Percentiles rank a stretch among this genome's conserved stretches.
phyloP scores from a whole-genome alignment of 768 basidiomycete genomes.

The Hebeloma cylindrosporum region DNA sequence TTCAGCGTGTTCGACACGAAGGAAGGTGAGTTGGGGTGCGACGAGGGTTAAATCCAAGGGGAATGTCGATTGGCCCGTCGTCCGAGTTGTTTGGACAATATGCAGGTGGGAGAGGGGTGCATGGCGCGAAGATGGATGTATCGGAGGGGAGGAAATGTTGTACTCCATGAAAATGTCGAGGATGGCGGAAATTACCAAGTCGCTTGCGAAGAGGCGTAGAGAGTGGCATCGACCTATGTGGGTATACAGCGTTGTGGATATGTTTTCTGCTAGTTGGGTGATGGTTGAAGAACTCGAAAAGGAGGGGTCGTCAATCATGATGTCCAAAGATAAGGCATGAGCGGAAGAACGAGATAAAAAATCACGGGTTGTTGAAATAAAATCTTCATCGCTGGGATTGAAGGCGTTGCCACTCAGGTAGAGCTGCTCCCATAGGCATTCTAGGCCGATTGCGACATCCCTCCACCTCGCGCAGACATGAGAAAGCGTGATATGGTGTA shows the following conservation, averaged over 20 bases:
- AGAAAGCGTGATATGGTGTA: constrained; percentile 6
- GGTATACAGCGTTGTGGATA: constrained; percentile 1
- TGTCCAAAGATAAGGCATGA: constrained; percentile 5
- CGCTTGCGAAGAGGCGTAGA: constrained; percentile 3
- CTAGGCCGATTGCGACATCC: constrained; percentile 9
- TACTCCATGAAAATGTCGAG: constrained; percentile 12
- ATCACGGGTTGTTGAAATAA: neutral
- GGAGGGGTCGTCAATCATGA: neutral
- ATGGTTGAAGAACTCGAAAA: neutral
- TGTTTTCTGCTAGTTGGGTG: neutral
- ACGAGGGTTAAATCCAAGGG: constrained; percentile 9
- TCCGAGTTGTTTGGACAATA: neutral
- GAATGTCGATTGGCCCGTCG: neutral
- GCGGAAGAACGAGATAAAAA: constrained; percentile 10
- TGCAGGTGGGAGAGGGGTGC: constrained; percentile 7
- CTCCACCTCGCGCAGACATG: constrained; percentile 13
- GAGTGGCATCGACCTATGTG: constrained; percentile 2
- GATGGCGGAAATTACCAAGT: constrained; percentile 4
- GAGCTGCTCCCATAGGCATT: constrained; percentile 9
- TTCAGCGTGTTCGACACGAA: constrained; percentile 2
- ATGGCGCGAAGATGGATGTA: neutral
- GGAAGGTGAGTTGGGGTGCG: constrained; percentile 7
- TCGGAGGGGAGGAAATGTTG: constrained; percentile 7
- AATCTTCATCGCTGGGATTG: neutral
- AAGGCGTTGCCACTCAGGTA: constrained; percentile 7